Evolutionary conservation across 768 basidiomycete species (phyloP).

Genomic region (Tricholoma terreum): DNA sequence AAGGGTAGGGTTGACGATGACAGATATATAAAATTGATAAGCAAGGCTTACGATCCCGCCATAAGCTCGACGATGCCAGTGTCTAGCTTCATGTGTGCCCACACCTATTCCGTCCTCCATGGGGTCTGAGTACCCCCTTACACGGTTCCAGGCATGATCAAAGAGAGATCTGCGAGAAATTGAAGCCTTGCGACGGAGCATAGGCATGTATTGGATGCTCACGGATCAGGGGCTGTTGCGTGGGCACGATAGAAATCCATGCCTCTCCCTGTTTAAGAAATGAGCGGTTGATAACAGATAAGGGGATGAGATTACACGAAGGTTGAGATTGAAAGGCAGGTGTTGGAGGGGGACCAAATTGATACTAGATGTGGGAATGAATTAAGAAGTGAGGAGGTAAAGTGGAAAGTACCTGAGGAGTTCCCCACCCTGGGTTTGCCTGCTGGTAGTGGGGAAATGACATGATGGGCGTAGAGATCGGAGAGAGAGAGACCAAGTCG

Average conservation of each 20-base stretch:
- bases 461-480: constrained; percentile 26
- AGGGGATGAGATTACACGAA: constrained; percentile 41
- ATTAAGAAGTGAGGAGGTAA: constrained; percentile 1
- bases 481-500: too few relatives aligned
- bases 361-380: constrained; percentile 27
- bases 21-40: neutral
- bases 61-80: constrained; percentile 68
- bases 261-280: constrained; percentile 50
- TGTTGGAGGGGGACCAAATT: constrained; percentile 40
- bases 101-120: constrained; percentile 38
- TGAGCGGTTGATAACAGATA: constrained; percentile 18
- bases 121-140: constrained; percentile 37
- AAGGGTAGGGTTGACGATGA: constrained; percentile 1
- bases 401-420: constrained; percentile 31
- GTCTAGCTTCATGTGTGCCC: constrained; percentile 56
- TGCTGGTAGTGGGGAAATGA: constrained; percentile 44
- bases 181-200: constrained; percentile 8
- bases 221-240: constrained; percentile 56
- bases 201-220: constrained; percentile 26
- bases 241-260: constrained; percentile 64
- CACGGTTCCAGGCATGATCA: constrained; percentile 49
- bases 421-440: constrained; percentile 47
- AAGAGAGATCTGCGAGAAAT: constrained; percentile 53
- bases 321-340: constrained; percentile 48
- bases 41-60: constrained; percentile 46